Conservation (phyloP, 2,329 filamentous ascomycete species). For the Colletotrichum orbiculare region DNA sequence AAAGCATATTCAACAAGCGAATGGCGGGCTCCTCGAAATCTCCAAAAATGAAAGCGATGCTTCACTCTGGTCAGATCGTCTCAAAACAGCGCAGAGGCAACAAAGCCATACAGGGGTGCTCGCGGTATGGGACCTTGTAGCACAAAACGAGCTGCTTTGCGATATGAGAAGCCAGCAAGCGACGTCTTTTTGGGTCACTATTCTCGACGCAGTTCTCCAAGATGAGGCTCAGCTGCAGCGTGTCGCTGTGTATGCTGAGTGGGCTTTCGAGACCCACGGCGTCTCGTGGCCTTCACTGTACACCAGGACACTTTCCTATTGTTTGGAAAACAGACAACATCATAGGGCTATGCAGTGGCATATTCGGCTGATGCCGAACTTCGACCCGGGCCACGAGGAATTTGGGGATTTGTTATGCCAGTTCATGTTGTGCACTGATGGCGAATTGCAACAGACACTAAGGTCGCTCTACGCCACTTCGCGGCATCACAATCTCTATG, state of each 20-base stretch:
- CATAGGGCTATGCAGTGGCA: constrained; percentile 60
- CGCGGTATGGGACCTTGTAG: constrained; percentile 43
- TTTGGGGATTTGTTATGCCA: constrained; percentile 57
- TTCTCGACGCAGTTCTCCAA: constrained; percentile 43
- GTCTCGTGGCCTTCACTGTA: constrained; percentile 64
- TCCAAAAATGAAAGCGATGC: constrained; percentile 33
- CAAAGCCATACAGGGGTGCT: constrained; percentile 40
- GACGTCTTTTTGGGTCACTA: constrained; percentile 43
- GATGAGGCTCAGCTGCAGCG: constrained; percentile 43
- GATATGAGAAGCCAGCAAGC: constrained; percentile 41
- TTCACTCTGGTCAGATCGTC: constrained; percentile 38
- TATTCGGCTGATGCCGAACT: constrained; percentile 53
- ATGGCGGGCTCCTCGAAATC: constrained; percentile 9
- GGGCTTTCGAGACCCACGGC: constrained; percentile 51
- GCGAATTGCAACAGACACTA: constrained; percentile 52
- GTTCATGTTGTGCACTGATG: constrained; percentile 53
- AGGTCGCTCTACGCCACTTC: constrained; percentile 58
- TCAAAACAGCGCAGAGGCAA: constrained; percentile 38
- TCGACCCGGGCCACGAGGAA: constrained; percentile 53
- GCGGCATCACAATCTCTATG: constrained; percentile 58
- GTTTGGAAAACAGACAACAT: constrained; percentile 53
- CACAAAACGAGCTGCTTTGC: constrained; percentile 39
- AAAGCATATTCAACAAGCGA: background rate
- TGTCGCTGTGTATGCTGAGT: constrained; percentile 54
- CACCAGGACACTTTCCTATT: constrained; percentile 55